Evolutionary conservation across 495 filamentous ascomycete species (phyloP).

Genomic region (Letharia lupina): DNA sequence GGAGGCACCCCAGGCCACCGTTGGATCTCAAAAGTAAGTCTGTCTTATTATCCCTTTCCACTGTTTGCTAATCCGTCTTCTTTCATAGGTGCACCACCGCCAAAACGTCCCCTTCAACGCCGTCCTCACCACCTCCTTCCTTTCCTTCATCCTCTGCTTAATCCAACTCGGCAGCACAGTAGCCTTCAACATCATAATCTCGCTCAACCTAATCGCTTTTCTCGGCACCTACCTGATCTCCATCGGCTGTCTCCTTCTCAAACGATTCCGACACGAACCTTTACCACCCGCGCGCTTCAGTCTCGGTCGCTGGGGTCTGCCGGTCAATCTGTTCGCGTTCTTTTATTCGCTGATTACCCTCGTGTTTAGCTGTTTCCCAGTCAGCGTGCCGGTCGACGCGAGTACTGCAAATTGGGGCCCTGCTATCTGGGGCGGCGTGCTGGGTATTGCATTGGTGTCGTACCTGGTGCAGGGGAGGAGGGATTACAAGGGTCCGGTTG

Average conservation of each 20-base stretch:
- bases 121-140: slow-evolving; percentile 24
- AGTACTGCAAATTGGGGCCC: slow-evolving; percentile 43
- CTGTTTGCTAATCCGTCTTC: background rate
- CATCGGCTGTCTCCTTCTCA: slow-evolving; percentile 35
- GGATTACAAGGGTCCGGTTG: slow-evolving; percentile 38
- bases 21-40: background rate
- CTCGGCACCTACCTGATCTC: slow-evolving; percentile 36
- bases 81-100: background rate
- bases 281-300: slow-evolving; percentile 36
- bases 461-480: slow-evolving; percentile 34
- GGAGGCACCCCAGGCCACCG: background rate
- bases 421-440: slow-evolving; percentile 37
- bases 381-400: slow-evolving; percentile 28
- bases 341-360: slow-evolving; percentile 37
- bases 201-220: slow-evolving; percentile 28
- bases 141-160: slow-evolving; percentile 35
- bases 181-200: slow-evolving; percentile 40
- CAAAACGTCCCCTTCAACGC: slow-evolving; percentile 45
- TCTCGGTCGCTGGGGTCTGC: slow-evolving; percentile 37
- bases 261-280: slow-evolving; percentile 32
- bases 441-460: slow-evolving; percentile 36
- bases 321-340: slow-evolving; percentile 28
- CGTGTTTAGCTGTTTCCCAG: slow-evolving; percentile 39
- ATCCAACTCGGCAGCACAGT: slow-evolving; percentile 49
- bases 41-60: background rate